A percentile compares a stretch with the other conserved stretches of the same genome.
phyloP scores from a whole-genome alignment of 257 asterid genomes.

The Coffea canephora region DNA sequence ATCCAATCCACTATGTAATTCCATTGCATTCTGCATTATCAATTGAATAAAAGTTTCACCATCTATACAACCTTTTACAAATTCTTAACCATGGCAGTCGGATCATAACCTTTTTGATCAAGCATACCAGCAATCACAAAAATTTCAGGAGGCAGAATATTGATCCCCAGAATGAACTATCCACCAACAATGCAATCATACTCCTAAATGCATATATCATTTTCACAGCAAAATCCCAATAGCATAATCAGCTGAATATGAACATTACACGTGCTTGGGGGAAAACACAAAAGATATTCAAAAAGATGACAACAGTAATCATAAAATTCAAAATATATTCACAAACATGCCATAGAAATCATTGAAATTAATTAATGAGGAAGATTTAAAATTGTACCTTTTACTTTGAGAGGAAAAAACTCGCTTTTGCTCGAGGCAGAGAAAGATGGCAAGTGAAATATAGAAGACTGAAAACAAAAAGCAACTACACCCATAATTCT shows the following conservation, averaged over 20 bases:
- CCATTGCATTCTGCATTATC: not conserved
- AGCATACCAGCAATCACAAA: not conserved
- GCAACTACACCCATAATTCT: constrained; percentile 31
- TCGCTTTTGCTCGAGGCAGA: constrained; percentile 25
- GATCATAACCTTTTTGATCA: not conserved
- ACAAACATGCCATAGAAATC: not conserved
- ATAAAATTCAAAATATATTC: not conserved
- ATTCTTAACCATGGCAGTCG: not conserved
- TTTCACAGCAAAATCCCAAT: too few species aligned
- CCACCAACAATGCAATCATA: not conserved
- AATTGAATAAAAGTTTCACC: not conserved
- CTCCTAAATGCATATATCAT: not conserved
- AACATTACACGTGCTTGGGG: too few species aligned
- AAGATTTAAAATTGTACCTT: constrained; percentile 30
- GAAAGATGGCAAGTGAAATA: constrained; percentile 29
- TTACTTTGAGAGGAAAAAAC: constrained; percentile 28
- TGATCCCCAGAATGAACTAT: not conserved
- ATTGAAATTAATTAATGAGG: not conserved
- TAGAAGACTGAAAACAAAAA: constrained; percentile 28
- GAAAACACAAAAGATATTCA: too few species aligned
- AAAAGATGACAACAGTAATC: too few species aligned
- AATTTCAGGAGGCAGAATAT: not conserved
- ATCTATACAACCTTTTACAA: not conserved
- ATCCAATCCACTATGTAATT: not conserved
- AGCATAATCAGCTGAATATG: too few species aligned